Percentiles rank a stretch among this genome's conserved stretches.
Evolutionary conservation across 164 flowering plant species (phyloP).

Genomic region (Protea cynaroides): DNA sequence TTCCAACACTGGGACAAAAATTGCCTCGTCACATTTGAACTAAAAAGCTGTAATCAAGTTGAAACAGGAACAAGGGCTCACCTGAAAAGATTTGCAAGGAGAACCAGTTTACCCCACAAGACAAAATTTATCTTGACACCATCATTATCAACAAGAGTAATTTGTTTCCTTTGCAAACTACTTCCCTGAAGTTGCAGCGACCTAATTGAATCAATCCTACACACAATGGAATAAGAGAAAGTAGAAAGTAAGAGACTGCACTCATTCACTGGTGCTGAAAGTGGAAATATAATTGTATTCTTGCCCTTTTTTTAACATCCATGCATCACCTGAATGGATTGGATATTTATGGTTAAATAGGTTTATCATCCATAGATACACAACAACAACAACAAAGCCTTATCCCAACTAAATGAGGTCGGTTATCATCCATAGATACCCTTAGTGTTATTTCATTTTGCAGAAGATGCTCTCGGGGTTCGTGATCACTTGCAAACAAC

Average conservation of each 20-base stretch:
- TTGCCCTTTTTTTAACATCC: too few species aligned
- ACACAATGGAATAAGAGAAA: slow-evolving; percentile 1
- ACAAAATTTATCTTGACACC: slow-evolving; percentile 55
- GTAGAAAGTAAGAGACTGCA: not conserved
- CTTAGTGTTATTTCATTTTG: not conserved
- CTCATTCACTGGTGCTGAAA: slow-evolving; percentile 3
- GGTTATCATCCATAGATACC: too few species aligned
- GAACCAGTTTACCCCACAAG: slow-evolving; percentile 86
- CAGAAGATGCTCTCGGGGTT: not conserved
- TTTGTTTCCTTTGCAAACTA: slow-evolving; percentile 47
- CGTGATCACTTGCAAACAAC: too few species aligned
- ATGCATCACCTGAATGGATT: too few species aligned
- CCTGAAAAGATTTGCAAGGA: slow-evolving; percentile 84
- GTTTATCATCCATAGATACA: not conserved
- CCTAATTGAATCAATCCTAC: slow-evolving; percentile 75
- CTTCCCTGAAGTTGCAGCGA: slow-evolving; percentile 49
- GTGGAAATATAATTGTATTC: not conserved
- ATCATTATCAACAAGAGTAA: slow-evolving; percentile 75
- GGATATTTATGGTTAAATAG: not conserved
- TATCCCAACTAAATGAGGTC: too few species aligned
- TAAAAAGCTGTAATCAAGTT: not conserved
- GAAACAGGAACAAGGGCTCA: slow-evolving; percentile 18
- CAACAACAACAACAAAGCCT: too few species aligned
- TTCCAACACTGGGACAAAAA: slow-evolving; percentile 58
- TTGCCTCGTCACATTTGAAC: slow-evolving; percentile 2